These are phyloP conservation scores for Fusarium sp. DNA, from an alignment of 2,329 filamentous ascomycete genomes.

Conservation along the genomic window DNA sequence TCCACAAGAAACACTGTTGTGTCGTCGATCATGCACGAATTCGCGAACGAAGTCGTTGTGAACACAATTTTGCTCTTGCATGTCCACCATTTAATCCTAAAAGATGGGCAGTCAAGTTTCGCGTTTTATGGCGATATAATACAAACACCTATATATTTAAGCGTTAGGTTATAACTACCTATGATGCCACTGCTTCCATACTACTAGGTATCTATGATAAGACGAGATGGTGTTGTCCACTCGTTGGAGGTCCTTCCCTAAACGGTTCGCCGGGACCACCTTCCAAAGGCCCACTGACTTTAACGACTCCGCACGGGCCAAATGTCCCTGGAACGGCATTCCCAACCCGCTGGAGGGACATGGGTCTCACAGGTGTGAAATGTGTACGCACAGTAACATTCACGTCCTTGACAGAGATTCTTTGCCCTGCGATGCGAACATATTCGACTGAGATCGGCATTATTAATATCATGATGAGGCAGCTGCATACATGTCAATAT, in stretches of 20 bases:
- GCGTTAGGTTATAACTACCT: too few relatives aligned
- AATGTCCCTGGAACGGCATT: conserved; percentile 10
- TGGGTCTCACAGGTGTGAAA: background rate
- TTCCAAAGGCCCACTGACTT: background rate
- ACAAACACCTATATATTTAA: too few relatives aligned
- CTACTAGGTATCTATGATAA: background rate
- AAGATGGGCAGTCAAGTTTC: background rate
- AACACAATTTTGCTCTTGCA: background rate
- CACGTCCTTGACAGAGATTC: background rate
- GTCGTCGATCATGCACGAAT: background rate
- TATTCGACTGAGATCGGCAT: too few relatives aligned
- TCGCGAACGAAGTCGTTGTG: background rate
- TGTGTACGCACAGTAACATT: background rate
- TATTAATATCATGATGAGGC: background rate
- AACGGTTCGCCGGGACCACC: conserved; percentile 18
- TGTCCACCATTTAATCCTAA: background rate
- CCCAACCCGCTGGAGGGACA: conserved; percentile 2
- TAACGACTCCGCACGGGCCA: conserved; percentile 9
- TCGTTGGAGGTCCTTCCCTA: conserved; percentile 20
- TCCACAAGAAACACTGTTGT: background rate
- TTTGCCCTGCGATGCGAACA: background rate
- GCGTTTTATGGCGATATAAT: too few relatives aligned
- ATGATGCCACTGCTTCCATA: background rate
- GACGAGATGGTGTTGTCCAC: background rate
- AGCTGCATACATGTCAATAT: background rate